Conservation (phyloP, 2,329 filamentous ascomycete genomes). For the Penicillium sp. region DNA sequence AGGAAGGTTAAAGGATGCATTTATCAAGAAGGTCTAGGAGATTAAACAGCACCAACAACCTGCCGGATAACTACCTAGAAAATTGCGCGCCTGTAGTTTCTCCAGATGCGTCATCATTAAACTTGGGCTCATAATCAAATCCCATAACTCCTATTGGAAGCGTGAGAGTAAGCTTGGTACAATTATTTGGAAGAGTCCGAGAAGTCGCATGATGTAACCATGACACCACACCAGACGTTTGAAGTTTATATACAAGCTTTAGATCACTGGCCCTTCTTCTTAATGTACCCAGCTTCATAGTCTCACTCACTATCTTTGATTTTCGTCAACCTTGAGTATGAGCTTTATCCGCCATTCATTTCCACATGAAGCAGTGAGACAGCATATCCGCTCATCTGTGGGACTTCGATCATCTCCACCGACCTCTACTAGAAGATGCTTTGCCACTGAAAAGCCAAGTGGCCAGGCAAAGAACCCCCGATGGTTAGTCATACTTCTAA, state of each 20-base stretch:
- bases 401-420: neutral
- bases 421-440: neutral
- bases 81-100: neutral
- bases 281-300: neutral
- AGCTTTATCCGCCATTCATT: neutral
- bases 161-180: neutral
- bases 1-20: neutral
- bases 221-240: neutral
- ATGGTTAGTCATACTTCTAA: neutral
- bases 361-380: neutral
- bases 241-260: neutral
- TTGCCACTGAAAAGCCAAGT: neutral
- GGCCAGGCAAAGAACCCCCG: neutral
- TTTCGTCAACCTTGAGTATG: neutral
- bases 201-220: slow-evolving; percentile 1
- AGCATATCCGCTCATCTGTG: neutral
- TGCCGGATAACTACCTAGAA: neutral
- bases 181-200: neutral
- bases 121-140: neutral
- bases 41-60: neutral
- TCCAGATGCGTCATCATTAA: neutral
- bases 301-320: no score
- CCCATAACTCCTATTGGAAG: neutral
- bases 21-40: neutral
- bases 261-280: neutral